These are phyloP conservation scores for Entomophthora muscae DNA, from an alignment of 371 early-diverging fungal genomes.

Conservation along the genomic window DNA sequence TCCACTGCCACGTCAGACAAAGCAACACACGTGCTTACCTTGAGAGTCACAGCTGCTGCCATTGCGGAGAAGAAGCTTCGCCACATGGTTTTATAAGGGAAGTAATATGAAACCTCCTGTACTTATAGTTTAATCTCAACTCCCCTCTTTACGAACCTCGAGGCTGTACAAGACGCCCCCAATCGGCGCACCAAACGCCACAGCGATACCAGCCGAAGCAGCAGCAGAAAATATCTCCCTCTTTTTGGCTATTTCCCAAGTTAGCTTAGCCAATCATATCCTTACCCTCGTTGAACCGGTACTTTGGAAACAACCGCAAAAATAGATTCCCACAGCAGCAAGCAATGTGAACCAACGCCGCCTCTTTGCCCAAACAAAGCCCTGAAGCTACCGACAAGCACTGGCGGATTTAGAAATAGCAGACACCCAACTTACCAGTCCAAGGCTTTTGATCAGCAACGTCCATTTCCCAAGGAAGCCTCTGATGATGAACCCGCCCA, in stretches of 20 bases:
- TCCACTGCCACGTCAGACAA: conserved; percentile 14
- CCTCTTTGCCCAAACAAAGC: conserved; percentile 62
- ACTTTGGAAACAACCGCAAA: conserved; percentile 52
- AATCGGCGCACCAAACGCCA: conserved; percentile 73
- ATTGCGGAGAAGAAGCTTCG: conserved; percentile 62
- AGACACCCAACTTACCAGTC: conserved; percentile 21
- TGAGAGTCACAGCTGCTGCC: conserved; percentile 53
- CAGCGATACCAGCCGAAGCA: conserved; percentile 64
- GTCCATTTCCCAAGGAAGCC: conserved; percentile 55
- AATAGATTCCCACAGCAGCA: conserved; percentile 62
- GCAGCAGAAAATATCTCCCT: conserved; percentile 68
- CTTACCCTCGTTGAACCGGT: conserved; percentile 38
- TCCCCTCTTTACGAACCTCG: conserved; percentile 23
- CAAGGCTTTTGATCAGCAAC: conserved; percentile 45
- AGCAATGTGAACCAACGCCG: conserved; percentile 61
- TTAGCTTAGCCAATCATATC: no score
- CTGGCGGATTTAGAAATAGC: neutral
- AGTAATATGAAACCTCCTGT: conserved; percentile 69
- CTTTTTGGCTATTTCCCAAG: conserved; percentile 42
- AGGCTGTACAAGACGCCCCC: conserved; percentile 73
- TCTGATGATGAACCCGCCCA: conserved; percentile 68
- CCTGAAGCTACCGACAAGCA: conserved; percentile 47
- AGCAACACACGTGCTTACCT: conserved; percentile 17
- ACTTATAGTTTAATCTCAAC: neutral
- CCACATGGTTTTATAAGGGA: conserved; percentile 71